These are phyloP conservation scores for Aspergillus brasiliensis DNA, from an alignment of 2,329 filamentous ascomycete genomes.

Conservation along the genomic window DNA sequence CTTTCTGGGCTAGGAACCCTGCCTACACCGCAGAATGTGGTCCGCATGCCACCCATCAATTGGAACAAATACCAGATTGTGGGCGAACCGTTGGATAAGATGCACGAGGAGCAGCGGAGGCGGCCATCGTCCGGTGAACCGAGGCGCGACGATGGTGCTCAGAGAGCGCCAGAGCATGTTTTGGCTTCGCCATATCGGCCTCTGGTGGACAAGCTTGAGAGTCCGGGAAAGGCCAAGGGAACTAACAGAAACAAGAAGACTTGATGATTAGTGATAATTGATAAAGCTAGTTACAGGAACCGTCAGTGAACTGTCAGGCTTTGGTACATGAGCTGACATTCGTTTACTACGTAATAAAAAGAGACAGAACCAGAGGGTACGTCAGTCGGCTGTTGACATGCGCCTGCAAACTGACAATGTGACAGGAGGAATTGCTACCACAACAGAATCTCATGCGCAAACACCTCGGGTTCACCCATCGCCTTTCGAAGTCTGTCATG, in stretches of 20 bases:
- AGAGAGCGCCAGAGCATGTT: constrained; percentile 52
- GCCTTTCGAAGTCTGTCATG: constrained; percentile 21
- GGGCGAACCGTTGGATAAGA: constrained; percentile 77
- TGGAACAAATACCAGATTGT: constrained; percentile 95
- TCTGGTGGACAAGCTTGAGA: constrained; percentile 55
- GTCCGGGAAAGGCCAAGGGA: constrained; percentile 32
- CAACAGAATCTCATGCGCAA: background rate
- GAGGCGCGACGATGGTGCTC: constrained; percentile 34
- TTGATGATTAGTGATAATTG: constrained; percentile 18
- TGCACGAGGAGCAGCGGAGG: constrained; percentile 77
- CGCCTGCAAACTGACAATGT: background rate
- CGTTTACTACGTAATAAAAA: background rate
- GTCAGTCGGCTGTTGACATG: background rate
- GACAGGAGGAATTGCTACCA: background rate
- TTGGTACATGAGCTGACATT: constrained; percentile 10
- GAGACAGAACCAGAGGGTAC: background rate
- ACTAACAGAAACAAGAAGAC: constrained; percentile 38
- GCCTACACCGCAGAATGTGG: constrained; percentile 77
- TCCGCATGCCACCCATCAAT: constrained; percentile 86
- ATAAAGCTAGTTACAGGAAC: constrained; percentile 11
- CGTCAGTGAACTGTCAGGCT: constrained; percentile 2
- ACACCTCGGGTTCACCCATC: background rate
- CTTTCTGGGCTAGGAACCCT: constrained; percentile 60
- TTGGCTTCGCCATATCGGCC: constrained; percentile 63
- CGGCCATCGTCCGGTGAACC: constrained; percentile 57